Conservation (phyloP, 768 basidiomycete species). For the Imleria badia region DNA sequence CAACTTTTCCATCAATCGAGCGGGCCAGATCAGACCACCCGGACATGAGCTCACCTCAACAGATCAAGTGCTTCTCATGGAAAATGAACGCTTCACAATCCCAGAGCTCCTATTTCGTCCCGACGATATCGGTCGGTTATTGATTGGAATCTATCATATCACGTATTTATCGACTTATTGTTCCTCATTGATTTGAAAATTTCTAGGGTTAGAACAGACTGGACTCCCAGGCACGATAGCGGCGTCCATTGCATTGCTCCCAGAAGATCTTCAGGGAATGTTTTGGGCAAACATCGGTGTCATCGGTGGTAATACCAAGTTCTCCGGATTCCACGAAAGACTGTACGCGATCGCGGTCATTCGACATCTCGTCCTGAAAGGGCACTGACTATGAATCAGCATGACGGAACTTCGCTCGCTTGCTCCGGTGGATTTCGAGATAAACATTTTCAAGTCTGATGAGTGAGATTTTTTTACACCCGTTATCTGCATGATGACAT, state of each 20-base stretch:
- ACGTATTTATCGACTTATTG: conserved; percentile 5
- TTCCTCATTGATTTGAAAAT: conserved; percentile 3
- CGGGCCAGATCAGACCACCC: conserved; percentile 52
- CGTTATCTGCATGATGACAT: conserved; percentile 15
- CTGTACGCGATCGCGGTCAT: conserved; percentile 53
- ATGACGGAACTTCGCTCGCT: conserved; percentile 71
- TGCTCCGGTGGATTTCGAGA: conserved; percentile 79
- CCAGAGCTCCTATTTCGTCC: conserved; percentile 94
- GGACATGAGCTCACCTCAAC: conserved; percentile 54
- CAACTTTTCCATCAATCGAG: conserved; percentile 71
- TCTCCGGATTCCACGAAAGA: conserved; percentile 71
- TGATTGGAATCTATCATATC: conserved; percentile 10
- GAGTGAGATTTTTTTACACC: conserved; percentile 54
- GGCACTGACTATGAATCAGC: conserved; percentile 41
- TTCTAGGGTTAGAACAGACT: conserved; percentile 71
- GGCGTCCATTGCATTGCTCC: conserved; percentile 70
- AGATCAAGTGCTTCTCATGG: conserved; percentile 79
- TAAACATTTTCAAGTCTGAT: conserved; percentile 66
- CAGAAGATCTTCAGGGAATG: conserved; percentile 83
- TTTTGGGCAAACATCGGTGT: conserved; percentile 95
- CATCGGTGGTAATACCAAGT: conserved; percentile 79
- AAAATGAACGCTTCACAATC: conserved; percentile 87
- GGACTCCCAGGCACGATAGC: conserved; percentile 79
- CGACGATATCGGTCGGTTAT: conserved; percentile 75
- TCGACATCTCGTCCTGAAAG: conserved; percentile 12